Conservation (phyloP, 2,329 filamentous ascomycete species). For the Tolypocladium inflatum region DNA sequence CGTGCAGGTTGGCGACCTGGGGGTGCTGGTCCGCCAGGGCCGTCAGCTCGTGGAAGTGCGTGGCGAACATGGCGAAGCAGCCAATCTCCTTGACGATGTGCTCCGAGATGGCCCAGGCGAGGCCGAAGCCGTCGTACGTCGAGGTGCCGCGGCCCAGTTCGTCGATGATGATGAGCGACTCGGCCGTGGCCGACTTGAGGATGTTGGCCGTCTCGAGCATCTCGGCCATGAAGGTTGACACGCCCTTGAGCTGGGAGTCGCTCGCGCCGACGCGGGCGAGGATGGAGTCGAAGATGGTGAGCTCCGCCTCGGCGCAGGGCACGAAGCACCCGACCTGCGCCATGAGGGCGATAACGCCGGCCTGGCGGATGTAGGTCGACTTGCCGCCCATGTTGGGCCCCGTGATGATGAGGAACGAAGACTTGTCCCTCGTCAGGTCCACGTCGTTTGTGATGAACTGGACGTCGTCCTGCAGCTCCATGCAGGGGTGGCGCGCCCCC, state of each 20-base stretch:
- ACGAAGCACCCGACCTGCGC: slow-evolving; percentile 96
- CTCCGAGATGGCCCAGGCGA: slow-evolving; percentile 98
- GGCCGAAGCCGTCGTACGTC: slow-evolving; percentile 94
- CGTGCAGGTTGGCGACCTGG: slow-evolving; percentile 87
- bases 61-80: slow-evolving; percentile 91
- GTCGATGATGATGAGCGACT: slow-evolving; percentile 97
- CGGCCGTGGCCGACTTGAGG: slow-evolving; percentile 87
- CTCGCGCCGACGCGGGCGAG: slow-evolving; percentile 91
- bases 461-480: slow-evolving; percentile 98
- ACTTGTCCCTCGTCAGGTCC: slow-evolving; percentile 63
- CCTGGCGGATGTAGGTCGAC: slow-evolving; percentile 95
- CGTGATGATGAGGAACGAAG: slow-evolving; percentile 92
- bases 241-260: slow-evolving; percentile 94
- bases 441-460: slow-evolving; percentile 99
- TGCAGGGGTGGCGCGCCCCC: slow-evolving; percentile 90
- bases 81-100: slow-evolving; percentile 94
- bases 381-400: slow-evolving; percentile 99
- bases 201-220: slow-evolving; percentile 99
- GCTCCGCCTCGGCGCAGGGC: slow-evolving; percentile 78
- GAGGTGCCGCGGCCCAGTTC: slow-evolving; percentile 94
- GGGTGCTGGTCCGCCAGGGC: slow-evolving; percentile 79
- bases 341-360: slow-evolving; percentile 94
- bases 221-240: slow-evolving; percentile 98
- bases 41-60: slow-evolving; percentile 96
- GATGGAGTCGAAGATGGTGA: slow-evolving; percentile 95